Evolutionary conservation across 2,329 filamentous ascomycete species (phyloP).

Genomic region (Fusarium mangiferae): DNA sequence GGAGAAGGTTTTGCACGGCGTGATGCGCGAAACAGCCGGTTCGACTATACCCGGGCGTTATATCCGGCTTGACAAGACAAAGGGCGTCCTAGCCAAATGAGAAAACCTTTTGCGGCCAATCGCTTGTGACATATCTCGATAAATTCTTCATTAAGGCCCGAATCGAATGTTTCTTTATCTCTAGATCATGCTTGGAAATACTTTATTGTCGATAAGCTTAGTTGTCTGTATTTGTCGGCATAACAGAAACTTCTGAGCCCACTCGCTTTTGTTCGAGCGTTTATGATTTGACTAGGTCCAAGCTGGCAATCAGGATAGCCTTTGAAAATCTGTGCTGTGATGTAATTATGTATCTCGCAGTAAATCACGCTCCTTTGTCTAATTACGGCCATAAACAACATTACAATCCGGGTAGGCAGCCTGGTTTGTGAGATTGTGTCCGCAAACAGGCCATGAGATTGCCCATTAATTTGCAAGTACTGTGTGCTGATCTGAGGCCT

Average conservation of each 20-base stretch:
- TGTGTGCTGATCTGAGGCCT: background rate
- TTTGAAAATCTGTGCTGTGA: too few relatives aligned
- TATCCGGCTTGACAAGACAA: background rate
- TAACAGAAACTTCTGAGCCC: background rate
- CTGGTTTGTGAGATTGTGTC: background rate
- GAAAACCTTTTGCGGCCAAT: background rate
- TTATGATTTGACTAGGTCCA: too few relatives aligned
- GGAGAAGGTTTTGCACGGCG: background rate
- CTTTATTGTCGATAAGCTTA: background rate
- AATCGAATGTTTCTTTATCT: background rate
- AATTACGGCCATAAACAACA: background rate
- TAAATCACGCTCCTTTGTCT: accelerated
- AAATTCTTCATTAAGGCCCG: background rate
- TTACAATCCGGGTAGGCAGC: background rate
- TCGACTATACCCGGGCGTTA: background rate
- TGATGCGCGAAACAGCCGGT: background rate
- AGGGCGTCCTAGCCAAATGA: background rate
- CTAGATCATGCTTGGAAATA: background rate
- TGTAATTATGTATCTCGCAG: accelerated
- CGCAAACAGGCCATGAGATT: background rate
- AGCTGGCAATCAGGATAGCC: too few relatives aligned
- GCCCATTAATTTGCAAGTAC: background rate
- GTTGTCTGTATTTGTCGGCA: background rate
- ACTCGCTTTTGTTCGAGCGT: background rate
- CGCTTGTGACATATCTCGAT: background rate